Base-by-base conservation (phyloP, 2,329 filamentous ascomycete species). In the Akanthomyces muscarius region DNA sequence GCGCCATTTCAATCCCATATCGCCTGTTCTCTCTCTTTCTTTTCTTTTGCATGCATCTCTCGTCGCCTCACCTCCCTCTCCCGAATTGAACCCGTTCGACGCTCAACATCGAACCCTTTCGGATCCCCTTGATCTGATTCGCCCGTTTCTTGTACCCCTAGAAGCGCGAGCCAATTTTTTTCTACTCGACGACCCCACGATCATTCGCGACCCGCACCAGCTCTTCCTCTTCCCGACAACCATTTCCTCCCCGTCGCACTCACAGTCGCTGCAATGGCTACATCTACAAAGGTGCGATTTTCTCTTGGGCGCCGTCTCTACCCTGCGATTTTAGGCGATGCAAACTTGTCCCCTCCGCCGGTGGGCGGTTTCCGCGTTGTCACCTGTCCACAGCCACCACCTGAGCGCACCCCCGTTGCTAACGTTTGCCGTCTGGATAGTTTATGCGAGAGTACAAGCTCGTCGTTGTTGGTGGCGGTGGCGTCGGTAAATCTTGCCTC, bases 401-500 rank as follows among this genome's bases (percentile, higher is more conserved):
- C 23, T 45, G 5, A 45, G 33, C 21, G 45, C 56, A 14, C 11
- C 21, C 25, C 44, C 48, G 48, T 52, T 53, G 25, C 57, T 64
- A 51, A 61, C 44, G 2, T 60, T 45, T 47, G 4, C 54, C 42
- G 38, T 42, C 45, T 64, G 57, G 13, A 23, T 73, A 94, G 89
- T 94, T 93, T 75, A 81, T 94, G 76, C 84, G 91, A 86, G 91
- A 95, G 81, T 96, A 97, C 80, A 96, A 96, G 81, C 81, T 97
- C 80, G 95, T 99, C 66, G 95, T 98, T 66, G 93, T 99, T 69
- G 95, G 95, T 71, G 95, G 96, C 73, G 95, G 95, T 84, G 95
- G 95, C 78, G 95, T 99, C 69, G 95, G 95, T 81, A 99, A 99
- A 84, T 98, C 94, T 66, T 98, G 95, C 81, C 86, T 99, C 83